phyloP scores from a whole-genome alignment of 257 asterid genomes.

The Linaria vulgaris region DNA sequence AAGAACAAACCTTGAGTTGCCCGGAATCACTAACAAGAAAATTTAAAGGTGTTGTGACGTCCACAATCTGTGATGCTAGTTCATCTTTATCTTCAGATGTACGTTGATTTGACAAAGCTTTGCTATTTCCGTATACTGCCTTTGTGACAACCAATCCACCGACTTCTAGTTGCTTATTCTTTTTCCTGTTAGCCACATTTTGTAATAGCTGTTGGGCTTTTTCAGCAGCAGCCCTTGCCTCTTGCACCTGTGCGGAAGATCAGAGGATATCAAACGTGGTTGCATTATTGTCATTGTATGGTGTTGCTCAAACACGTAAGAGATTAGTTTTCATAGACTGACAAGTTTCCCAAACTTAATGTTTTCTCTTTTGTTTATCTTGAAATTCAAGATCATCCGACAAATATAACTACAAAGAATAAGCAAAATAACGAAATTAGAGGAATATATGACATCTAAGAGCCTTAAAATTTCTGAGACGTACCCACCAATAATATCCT shows the following conservation, averaged over 20 bases:
- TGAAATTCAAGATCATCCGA: not conserved
- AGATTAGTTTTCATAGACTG: no score
- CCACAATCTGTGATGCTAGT: conserved; percentile 58
- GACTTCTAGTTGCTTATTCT: conserved; percentile 58
- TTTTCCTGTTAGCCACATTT: conserved; percentile 83
- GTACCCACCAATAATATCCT: not conserved
- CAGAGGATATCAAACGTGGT: conserved; percentile 8
- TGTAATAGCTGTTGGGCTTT: conserved; percentile 87
- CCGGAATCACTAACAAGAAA: conserved; percentile 83
- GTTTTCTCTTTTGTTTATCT: no score
- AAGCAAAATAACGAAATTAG: conserved; percentile 11
- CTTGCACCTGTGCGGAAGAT: conserved; percentile 54
- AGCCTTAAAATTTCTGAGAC: not conserved
- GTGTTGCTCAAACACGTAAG: no score
- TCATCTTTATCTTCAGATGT: conserved; percentile 56
- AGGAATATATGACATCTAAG: conserved; percentile 9
- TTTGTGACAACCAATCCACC: conserved; percentile 68
- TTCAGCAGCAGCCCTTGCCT: conserved; percentile 79
- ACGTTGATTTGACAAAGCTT: conserved; percentile 43
- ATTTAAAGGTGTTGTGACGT: conserved; percentile 83
- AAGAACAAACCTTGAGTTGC: conserved; percentile 73
- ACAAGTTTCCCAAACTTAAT: no score
- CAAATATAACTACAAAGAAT: not conserved
- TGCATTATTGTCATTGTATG: no score
- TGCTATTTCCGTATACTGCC: conserved; percentile 71